Evolutionary conservation across 108 stramenopile species (phyloP), one percentile per base, ranked within the genome.

Genomic region (Skeletonema potamos): DNA sequence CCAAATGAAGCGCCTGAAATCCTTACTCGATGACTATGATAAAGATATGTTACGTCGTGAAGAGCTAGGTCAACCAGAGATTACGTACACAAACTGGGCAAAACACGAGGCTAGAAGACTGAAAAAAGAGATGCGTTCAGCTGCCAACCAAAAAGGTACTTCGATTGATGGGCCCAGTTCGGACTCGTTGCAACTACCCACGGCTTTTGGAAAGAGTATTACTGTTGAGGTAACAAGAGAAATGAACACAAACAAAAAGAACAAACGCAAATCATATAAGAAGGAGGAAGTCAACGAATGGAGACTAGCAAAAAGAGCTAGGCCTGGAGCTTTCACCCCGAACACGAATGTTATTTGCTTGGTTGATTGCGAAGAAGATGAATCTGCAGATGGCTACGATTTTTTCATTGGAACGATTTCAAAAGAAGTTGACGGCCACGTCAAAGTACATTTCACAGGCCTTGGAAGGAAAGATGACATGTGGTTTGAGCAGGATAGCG

Each of bases 1-100:
- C 54, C 92, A 97, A 68, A 90, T 98, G 84, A 79, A 86, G 41
- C 74, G 82, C 26, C 89, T 98, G 57, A 86, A 91, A 64, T 27
- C 61, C 20, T 60, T 96, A 48, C 76, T 95, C 48, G 51, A 89
- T 18, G 61, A 83, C 34, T 92, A 91, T 54, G 89, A 95, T 34
- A 80, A 78, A 18, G 89, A 89, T 27, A 73, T 84, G 57, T 58
- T 66, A 17, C 74, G 80, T 54, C 59, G 68, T 64, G 78, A 61
- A 51, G 32, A 54, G 6, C 39, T 54, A 54, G 76, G 77, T n/a
- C 22, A 72, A 54, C 59, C 69, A 20, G 26, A 70, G 39, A 37
- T 79, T 18, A 79, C 58, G 2, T 82, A 82, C 48, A 74, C 59
- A 37, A 36, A 68, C 13, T 82, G 82, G 82, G 82, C 77, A 17